These are phyloP conservation scores for Candida jianshihensis DNA, from an alignment of 805 yeast species.

Conservation along the genomic window DNA sequence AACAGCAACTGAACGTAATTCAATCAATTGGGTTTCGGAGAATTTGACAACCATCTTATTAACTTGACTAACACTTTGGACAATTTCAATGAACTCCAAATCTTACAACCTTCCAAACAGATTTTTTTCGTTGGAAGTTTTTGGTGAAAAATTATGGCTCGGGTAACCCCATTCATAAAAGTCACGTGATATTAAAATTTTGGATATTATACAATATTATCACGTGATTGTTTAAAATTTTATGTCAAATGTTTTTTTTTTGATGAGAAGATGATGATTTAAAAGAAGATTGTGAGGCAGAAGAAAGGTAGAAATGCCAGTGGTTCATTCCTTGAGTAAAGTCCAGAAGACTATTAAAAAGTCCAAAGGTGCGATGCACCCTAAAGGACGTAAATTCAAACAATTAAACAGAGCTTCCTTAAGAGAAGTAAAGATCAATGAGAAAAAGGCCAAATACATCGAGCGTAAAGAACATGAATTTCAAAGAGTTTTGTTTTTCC, in stretches of 20 bases:
- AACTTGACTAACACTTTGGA: too few species aligned
- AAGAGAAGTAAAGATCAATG: conserved; percentile 65
- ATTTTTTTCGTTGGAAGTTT: not conserved
- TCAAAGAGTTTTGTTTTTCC: conserved; percentile 51
- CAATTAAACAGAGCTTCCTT: conserved; percentile 81
- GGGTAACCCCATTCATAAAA: not conserved
- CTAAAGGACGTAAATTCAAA: conserved; percentile 83
- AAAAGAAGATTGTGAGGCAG: not conserved
- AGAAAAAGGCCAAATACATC: conserved; percentile 48
- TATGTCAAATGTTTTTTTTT: not conserved
- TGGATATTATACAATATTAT: too few species aligned
- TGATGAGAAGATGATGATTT: too few species aligned
- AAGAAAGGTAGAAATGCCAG: conserved; percentile 38
- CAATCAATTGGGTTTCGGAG: conserved; percentile 64
- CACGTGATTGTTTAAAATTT: not conserved
- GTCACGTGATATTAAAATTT: not conserved
- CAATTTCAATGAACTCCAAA: not conserved
- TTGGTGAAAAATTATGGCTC: not conserved
- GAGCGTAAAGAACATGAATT: conserved; percentile 57
- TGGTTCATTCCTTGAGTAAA: conserved; percentile 59
- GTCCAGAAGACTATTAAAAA: conserved; percentile 54
- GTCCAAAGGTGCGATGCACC: conserved; percentile 60
- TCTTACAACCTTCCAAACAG: too few species aligned
- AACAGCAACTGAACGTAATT: conserved; percentile 47
- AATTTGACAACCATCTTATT: conserved; percentile 42